These are phyloP conservation scores for Daldinia sp. DNA, from an alignment of 2,329 filamentous ascomycete genomes.

Conservation along the genomic window DNA sequence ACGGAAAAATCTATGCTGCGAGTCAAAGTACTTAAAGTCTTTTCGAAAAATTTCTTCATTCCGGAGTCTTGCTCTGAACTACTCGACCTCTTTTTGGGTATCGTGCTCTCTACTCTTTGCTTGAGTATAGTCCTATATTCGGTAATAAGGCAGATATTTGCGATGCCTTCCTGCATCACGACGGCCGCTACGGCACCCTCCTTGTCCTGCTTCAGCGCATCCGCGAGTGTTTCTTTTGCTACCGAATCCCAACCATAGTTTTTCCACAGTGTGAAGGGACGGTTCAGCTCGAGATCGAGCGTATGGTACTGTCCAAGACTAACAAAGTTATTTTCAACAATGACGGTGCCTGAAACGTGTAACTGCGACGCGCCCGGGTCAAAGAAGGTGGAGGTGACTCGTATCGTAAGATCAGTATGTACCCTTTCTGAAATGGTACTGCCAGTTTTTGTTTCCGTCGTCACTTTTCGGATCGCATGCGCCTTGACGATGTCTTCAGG, in stretches of 20 bases:
- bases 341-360: constrained; percentile 64
- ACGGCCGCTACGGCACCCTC: constrained; percentile 87
- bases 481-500: constrained; percentile 62
- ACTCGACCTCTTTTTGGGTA: constrained; percentile 73
- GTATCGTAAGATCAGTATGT: constrained; percentile 65
- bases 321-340: constrained; percentile 61
- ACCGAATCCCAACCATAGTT: constrained; percentile 89
- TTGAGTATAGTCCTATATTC: constrained; percentile 81
- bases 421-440: constrained; percentile 59
- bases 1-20: constrained; percentile 78
- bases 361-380: constrained; percentile 63
- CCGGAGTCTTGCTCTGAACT: constrained; percentile 74
- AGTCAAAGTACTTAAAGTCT: constrained; percentile 76
- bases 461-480: constrained; percentile 65
- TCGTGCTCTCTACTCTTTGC: constrained; percentile 70
- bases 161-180: constrained; percentile 89
- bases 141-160: constrained; percentile 84
- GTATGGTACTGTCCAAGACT: constrained; percentile 66
- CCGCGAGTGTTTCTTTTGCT: constrained; percentile 77
- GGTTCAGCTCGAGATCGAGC: constrained; percentile 83
- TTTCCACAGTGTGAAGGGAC: constrained; percentile 90
- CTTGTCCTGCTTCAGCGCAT: constrained; percentile 80
- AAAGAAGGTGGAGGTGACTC: constrained; percentile 66
- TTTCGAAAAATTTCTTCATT: constrained; percentile 80
- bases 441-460: constrained; percentile 55